A percentile compares a stretch with the other conserved stretches of the same genome.
phyloP scores from a whole-genome alignment of 176 grass and related monocot species.

The Lolium multiflorum region DNA sequence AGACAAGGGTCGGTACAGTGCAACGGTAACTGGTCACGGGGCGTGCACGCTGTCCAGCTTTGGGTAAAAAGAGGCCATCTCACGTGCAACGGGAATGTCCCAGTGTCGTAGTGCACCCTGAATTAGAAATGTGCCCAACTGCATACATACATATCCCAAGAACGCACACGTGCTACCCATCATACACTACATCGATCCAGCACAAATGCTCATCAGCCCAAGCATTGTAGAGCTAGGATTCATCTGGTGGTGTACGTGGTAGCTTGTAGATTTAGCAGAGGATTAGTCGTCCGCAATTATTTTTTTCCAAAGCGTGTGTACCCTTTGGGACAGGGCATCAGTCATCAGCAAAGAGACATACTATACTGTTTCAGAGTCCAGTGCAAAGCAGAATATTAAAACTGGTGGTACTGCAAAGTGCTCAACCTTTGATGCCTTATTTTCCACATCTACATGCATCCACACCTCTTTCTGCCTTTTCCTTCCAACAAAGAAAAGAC shows the following conservation, averaged over 20 bases:
- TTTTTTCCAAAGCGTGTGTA: neutral
- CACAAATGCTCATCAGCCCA: neutral
- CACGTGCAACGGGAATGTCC: neutral
- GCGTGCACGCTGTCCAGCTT: neutral
- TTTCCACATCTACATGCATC: neutral
- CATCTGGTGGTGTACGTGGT: neutral
- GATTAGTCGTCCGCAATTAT: neutral
- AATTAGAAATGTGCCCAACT: neutral
- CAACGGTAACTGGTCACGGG: slow-evolving; percentile 15
- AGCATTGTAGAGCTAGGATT: neutral
- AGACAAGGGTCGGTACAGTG: neutral
- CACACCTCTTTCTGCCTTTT: neutral
- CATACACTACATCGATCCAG: neutral
- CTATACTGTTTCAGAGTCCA: neutral
- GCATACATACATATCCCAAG: neutral
- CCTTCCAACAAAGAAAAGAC: slow-evolving; percentile 31
- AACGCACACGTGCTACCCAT: neutral
- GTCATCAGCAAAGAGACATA: neutral
- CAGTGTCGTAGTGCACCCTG: neutral
- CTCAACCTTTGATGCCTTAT: neutral
- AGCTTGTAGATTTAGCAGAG: neutral
- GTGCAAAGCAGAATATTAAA: neutral
- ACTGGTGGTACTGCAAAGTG: neutral
- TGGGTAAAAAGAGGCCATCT: neutral
- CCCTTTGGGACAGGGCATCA: neutral